Conservation (phyloP, 768 basidiomycete genomes). For the Antrodiella citrinella region DNA sequence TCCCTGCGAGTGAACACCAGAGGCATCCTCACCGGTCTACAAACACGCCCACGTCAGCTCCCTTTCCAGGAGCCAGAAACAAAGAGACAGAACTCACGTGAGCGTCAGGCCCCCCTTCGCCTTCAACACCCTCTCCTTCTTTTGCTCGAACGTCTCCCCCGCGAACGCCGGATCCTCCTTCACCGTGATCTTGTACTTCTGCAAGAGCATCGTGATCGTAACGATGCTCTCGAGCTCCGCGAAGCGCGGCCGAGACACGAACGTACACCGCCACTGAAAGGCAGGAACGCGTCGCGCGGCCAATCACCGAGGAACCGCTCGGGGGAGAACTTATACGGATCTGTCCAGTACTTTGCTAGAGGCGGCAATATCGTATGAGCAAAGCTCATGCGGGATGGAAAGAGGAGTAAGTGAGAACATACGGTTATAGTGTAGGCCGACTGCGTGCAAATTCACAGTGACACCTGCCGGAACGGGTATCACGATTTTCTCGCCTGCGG, state of each 20-base stretch:
- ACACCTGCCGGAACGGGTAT: constrained; percentile 22
- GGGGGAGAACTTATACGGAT: constrained; percentile 29
- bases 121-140: constrained; percentile 22
- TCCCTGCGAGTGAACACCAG: constrained; percentile 15
- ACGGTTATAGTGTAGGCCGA: constrained; percentile 29
- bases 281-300: constrained; percentile 46
- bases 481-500: constrained; percentile 17
- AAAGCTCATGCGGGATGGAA: neutral
- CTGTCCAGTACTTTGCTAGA: constrained; percentile 31
- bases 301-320: constrained; percentile 43
- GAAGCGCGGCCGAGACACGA: constrained; percentile 28
- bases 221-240: constrained; percentile 44
- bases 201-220: constrained; percentile 36
- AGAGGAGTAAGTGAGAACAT: constrained; percentile 7
- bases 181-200: constrained; percentile 35
- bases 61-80: neutral
- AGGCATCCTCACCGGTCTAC: constrained; percentile 14
- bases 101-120: constrained; percentile 14
- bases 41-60: neutral
- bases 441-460: constrained; percentile 17
- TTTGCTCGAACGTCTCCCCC: constrained; percentile 40
- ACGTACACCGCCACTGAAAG: constrained; percentile 41
- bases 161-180: constrained; percentile 26
- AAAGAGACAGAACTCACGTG: constrained; percentile 14
- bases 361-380: neutral